A percentile compares a stretch with the other conserved stretches of the same genome.
Evolutionary conservation across 306 rosid species (phyloP).

Genomic region (Fragaria ananassa): DNA sequence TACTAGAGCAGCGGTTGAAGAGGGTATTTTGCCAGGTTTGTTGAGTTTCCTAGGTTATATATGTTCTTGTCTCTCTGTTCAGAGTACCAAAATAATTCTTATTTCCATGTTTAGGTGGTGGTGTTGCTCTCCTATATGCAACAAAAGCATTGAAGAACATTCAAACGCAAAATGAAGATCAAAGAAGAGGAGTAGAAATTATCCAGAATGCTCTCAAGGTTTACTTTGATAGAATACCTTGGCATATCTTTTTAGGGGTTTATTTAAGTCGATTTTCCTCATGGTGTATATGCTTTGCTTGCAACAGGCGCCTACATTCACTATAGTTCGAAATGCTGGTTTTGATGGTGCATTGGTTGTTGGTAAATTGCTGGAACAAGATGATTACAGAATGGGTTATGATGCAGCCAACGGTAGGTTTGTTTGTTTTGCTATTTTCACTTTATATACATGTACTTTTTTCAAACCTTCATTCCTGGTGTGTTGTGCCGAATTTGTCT

Average conservation of each 20-base stretch:
- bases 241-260: neutral
- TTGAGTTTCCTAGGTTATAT: slow-evolving; percentile 7
- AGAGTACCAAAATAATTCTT: slow-evolving; percentile 19
- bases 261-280: slow-evolving; percentile 22
- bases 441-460: neutral
- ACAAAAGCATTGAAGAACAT: slow-evolving; percentile 65
- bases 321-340: slow-evolving; percentile 83
- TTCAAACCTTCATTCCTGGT: neutral
- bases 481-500: neutral
- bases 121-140: slow-evolving; percentile 92
- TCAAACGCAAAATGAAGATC: slow-evolving; percentile 63
- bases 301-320: slow-evolving; percentile 63
- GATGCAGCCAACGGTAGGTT: slow-evolving; percentile 80
- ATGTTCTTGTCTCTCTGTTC: neutral
- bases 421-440: neutral
- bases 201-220: slow-evolving; percentile 89
- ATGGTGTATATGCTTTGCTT: slow-evolving; percentile 27
- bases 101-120: slow-evolving; percentile 65
- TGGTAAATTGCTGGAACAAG: slow-evolving; percentile 87
- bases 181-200: slow-evolving; percentile 79
- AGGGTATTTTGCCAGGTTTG: slow-evolving; percentile 91
- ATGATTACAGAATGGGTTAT: slow-evolving; percentile 56
- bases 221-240: slow-evolving; percentile 21
- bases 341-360: slow-evolving; percentile 71
- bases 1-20: slow-evolving; percentile 93